Base-by-base conservation (phyloP, 2,329 filamentous ascomycete species). In the Thelonectria olida region DNA sequence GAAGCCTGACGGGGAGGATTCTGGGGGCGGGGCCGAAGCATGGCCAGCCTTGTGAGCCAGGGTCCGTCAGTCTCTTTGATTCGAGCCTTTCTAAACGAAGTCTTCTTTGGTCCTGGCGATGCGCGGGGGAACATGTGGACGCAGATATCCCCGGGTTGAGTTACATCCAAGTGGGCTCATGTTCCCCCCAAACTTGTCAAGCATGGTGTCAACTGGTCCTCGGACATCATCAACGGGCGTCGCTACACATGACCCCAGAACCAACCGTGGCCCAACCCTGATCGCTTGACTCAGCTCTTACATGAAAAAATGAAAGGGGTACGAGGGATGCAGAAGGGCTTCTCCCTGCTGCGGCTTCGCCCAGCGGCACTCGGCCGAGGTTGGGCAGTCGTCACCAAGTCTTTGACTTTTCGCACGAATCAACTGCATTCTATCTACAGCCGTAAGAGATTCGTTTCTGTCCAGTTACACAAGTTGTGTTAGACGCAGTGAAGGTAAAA, bases 91-190 rank as follows among this genome's bases (percentile, higher is more conserved):
- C n/a, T n/a, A n/a, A n/a, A n/a, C n/a, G n/a, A n/a, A n/a, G n/a
- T 34, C 28, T 12, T 31, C 28, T 31, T 7, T 19, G 38, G 36
- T 10, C 36, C 17, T 17, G 17, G 38, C 12, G 25, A 17, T 8
- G 28, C 12, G 36, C 10, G 22, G n/a, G 25, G 17, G 13, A 54
- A 38, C 38, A 6, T 34, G 10, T 34, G 31, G 12, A 31, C 27
- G 27, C 7, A 34, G 39, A 48, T 13, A 34, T 34, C 36, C 48
- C 49, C 31, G 31, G 41, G 13, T n/a, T 8, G 23, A 6, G 55
- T 58, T 53, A 23, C 49, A 54, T 58, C 25, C 49, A n/a, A 7
- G 49, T 53, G 34, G 49, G 34, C 56, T 48, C 47, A 48, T 34
- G 34, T 36, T 27, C 31, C 42, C 31, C 41, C 42, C 41, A 36